These are phyloP conservation scores for Bacidia gigantensis DNA, from an alignment of 495 filamentous ascomycete genomes.

Conservation along the genomic window DNA sequence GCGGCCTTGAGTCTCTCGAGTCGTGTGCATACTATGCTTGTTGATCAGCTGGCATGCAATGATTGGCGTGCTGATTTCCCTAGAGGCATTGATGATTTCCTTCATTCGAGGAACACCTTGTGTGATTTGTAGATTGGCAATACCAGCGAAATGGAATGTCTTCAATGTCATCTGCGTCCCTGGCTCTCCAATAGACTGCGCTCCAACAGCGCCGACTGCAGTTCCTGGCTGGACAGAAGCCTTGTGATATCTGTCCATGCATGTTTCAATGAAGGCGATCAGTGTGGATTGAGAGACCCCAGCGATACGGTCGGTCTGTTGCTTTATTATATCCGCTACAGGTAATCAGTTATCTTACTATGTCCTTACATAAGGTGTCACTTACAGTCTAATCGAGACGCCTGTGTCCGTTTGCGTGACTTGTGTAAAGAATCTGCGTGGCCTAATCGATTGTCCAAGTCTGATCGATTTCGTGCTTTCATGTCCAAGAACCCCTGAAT, in stretches of 20 bases:
- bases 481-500: constrained; percentile 53
- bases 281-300: constrained; percentile 69
- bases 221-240: constrained; percentile 87
- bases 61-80: constrained; percentile 83
- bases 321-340: too few species aligned
- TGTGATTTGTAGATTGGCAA: constrained; percentile 97
- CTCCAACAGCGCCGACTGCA: constrained; percentile 93
- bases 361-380: too few species aligned
- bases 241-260: constrained; percentile 76
- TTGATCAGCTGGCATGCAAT: constrained; percentile 72
- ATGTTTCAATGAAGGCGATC: constrained; percentile 60
- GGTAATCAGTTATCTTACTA: too few species aligned
- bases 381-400: too few species aligned
- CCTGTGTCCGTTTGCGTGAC: too few species aligned
- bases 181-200: constrained; percentile 95
- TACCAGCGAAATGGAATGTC: constrained; percentile 99
- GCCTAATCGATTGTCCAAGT: constrained; percentile 25
- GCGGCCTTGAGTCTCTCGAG: constrained; percentile 74
- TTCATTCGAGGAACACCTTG: constrained; percentile 99
- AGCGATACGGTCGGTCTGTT: neutral
- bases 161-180: constrained; percentile 99
- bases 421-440: too few species aligned
- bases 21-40: constrained; percentile 52
- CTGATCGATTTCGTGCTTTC: constrained; percentile 42
- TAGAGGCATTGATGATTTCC: constrained; percentile 98